Evolutionary conservation across 345 rosid species (phyloP), one percentile per base, ranked within the genome.

Genomic region (Excoecaria agallocha): DNA sequence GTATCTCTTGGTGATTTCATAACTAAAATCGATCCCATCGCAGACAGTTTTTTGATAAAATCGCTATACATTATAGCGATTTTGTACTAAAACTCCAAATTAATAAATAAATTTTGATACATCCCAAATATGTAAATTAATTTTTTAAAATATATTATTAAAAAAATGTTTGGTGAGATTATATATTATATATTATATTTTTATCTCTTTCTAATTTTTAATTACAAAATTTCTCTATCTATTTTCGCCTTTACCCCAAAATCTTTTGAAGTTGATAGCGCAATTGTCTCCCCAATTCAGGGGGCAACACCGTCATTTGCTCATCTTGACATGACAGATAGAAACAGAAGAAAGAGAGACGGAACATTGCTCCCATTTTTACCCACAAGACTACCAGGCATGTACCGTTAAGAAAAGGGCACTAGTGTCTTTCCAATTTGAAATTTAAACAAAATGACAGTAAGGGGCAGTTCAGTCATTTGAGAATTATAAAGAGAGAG

Each of bases 401-500:
- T 10, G 3, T 64, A 54, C 46, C 20, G 9, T 15, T 5, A 51
- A 15, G 12, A n/a, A 5, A 12, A 8, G 50, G 69, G 54, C 69
- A 45, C 24, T 3, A 49, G 19, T 4, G 57, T 49, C 56, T 5
- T 49, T 67, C 2, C 3, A 10, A 50, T 68, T 68, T 51, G 45
- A 68, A 68, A 68, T 25, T 50, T 13, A 17, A 49, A 35, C 59
- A 0, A 52, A 52, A 35, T 9, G 48, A 16, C 61, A 69, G 30
- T 30, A 4, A n/a, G 22, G 72, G 72, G 48, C 48, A 35, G 5
- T 30, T 51, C 3, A 10, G 72, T 69, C 60, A 69, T 52, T 69
- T 52, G 72, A 17, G 3, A 51, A 51, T 55, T 38, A 70, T 70
- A 39, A 39, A 69, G 71, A 68, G 22, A 52, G 45, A 66, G n/a